Evolutionary conservation across 2,329 filamentous ascomycete species (phyloP), one percentile per base, ranked within the genome.

Genomic region (Dactylellina drechsleri): DNA sequence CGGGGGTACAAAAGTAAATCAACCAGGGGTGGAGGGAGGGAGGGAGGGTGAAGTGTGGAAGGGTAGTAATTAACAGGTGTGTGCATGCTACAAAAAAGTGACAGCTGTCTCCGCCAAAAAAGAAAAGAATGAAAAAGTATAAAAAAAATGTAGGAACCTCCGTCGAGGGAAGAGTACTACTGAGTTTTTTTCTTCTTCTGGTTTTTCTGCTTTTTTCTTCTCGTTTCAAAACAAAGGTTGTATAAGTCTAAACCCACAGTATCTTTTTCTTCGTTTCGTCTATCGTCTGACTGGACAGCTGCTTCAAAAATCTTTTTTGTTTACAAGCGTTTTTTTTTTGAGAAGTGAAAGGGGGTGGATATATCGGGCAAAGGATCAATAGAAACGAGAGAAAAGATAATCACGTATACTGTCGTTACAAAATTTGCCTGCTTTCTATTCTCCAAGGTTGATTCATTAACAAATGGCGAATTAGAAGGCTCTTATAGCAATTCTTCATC

Each of bases 401-500:
- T 71, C 31, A 31, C 47, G 58, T 36, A 59, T 56, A 59, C 59
- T 53, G 66, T 71, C 66, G 53, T 65, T 64, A 59, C 15, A 71
- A 71, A 15, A 50, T 43, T 36, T 20, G 59, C 18, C 66, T 26
- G 36, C 15, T 40, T 56, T n/a, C 13, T 43, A 8, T 13, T 43
- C 28, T 28, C 43, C 66, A 49, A 57, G 41, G 40, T 62, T 28
- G n/a, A 28, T 4, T 10, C 45, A 23, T 50, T 60, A 57, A 56
- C 41, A 70, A 31, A 43, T 23, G 20, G 28, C 52, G 6, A 45
- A 60, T 18, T 31, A 47, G 28, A 56, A 47, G 28, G 54, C 47
- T 18, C 31, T 36, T 36, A 36, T 36, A n/a, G 28, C 28, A 40
- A 26, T 20, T 40, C 31, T 85, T 13, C 10, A 47, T 40, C 52